These are phyloP conservation scores for Lactarius quietus DNA, from an alignment of 768 basidiomycete genomes.

Conservation along the genomic window DNA sequence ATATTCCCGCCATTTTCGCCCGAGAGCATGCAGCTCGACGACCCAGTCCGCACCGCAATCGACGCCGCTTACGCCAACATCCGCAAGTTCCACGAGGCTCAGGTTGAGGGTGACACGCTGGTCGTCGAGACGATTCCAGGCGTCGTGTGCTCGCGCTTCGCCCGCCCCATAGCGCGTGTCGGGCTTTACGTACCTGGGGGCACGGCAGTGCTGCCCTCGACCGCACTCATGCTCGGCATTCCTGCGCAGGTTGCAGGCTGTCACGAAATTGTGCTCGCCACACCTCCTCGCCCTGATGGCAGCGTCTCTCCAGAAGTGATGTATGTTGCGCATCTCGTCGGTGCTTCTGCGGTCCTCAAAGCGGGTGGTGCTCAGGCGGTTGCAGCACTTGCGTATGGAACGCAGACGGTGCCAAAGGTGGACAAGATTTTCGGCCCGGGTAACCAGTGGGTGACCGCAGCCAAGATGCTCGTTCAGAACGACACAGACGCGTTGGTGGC, in stretches of 20 bases:
- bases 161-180: slow-evolving; percentile 91
- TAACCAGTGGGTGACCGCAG: slow-evolving; percentile 99
- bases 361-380: slow-evolving; percentile 97
- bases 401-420: slow-evolving; percentile 91
- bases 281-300: slow-evolving; percentile 92
- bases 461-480: slow-evolving; percentile 99
- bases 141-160: slow-evolving; percentile 92
- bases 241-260: slow-evolving; percentile 98
- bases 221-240: slow-evolving; percentile 96
- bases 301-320: slow-evolving; percentile 95
- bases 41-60: slow-evolving; percentile 73
- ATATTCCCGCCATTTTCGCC: slow-evolving; percentile 75
- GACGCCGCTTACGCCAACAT: slow-evolving; percentile 91
- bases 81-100: slow-evolving; percentile 86
- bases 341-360: slow-evolving; percentile 86
- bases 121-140: slow-evolving; percentile 97
- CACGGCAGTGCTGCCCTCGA: slow-evolving; percentile 93
- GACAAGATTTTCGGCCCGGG: slow-evolving; percentile 99
- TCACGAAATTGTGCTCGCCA: slow-evolving; percentile 86
- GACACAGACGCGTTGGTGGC: slow-evolving; percentile 95
- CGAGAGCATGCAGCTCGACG: slow-evolving; percentile 57
- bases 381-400: slow-evolving; percentile 95
- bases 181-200: slow-evolving; percentile 98
- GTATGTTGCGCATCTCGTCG: slow-evolving; percentile 90
- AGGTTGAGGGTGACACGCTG: slow-evolving; percentile 65